Evolutionary conservation across 2,329 filamentous ascomycete genomes (phyloP).

Genomic region (Pseudocercospora fuligena): DNA sequence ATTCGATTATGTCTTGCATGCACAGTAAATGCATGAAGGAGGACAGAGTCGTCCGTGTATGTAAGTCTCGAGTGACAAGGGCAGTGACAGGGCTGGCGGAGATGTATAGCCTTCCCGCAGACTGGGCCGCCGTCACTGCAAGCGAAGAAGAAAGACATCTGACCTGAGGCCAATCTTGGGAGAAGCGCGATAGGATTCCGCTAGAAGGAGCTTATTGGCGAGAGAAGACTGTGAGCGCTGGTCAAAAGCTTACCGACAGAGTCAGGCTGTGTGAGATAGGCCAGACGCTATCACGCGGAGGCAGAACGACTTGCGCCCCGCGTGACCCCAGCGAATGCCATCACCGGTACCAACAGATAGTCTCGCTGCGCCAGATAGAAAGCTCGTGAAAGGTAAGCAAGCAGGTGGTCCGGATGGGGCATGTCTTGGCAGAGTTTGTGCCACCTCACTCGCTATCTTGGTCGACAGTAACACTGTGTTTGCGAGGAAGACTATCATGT

Average conservation of each 20-base stretch:
- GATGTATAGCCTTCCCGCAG: constrained; percentile 13
- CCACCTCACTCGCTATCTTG: background rate
- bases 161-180: constrained; percentile 4
- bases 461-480: background rate
- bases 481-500: background rate
- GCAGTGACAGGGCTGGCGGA: constrained; percentile 7
- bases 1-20: constrained; percentile 12
- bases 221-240: background rate
- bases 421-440: background rate
- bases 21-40: background rate
- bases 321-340: constrained; percentile 4
- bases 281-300: constrained; percentile 11
- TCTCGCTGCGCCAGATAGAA: background rate
- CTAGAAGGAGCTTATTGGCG: constrained; percentile 8
- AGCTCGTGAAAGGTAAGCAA: background rate
- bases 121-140: constrained; percentile 15
- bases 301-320: constrained; percentile 1
- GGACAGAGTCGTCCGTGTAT: background rate
- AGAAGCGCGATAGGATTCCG: background rate
- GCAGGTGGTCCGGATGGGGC: background rate
- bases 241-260: background rate
- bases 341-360: constrained; percentile 11
- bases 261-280: constrained; percentile 24
- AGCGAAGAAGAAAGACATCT: constrained; percentile 8
- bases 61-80: constrained; percentile 5